Percentiles rank a stretch among this genome's conserved stretches.
These are phyloP conservation scores for Aureobasidium zeae DNA, from an alignment of 2,329 filamentous ascomycete genomes.

Conservation along the genomic window DNA sequence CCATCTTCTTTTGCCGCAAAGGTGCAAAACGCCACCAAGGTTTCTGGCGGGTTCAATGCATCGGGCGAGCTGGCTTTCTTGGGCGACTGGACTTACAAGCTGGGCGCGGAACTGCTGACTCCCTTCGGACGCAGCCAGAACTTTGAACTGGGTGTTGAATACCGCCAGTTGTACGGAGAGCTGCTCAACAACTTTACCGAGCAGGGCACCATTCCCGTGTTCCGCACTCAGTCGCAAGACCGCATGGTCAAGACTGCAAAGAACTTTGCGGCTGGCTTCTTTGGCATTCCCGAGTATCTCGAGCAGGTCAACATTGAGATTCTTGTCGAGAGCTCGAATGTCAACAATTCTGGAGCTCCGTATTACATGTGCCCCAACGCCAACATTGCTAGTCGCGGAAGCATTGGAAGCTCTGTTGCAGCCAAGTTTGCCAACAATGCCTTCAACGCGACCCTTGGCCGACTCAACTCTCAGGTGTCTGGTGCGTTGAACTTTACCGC, in stretches of 20 bases:
- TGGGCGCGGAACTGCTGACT: conserved; percentile 12
- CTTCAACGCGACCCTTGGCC: conserved; percentile 9
- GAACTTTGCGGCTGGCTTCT: conserved; percentile 14
- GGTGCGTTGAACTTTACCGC: conserved; percentile 11
- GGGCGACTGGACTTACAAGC: conserved; percentile 14
- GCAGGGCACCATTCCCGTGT: conserved; percentile 6
- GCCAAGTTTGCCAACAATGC: conserved; percentile 6
- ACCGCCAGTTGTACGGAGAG: conserved; percentile 14
- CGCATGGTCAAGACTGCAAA: conserved; percentile 14
- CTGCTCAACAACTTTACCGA: conserved; percentile 14
- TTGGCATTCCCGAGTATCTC: conserved; percentile 9
- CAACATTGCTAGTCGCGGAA: conserved; percentile 10
- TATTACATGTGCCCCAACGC: conserved; percentile 12
- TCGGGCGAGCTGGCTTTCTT: conserved; percentile 7
- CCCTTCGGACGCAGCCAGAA: conserved; percentile 12
- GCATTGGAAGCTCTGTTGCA: conserved; percentile 8
- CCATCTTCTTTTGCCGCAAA: conserved; percentile 7
- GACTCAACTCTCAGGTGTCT: conserved; percentile 11
- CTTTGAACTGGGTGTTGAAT: conserved; percentile 12
- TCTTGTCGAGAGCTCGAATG: conserved; percentile 9
- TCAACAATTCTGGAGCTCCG: conserved; percentile 11
- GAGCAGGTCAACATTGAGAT: conserved; percentile 14
- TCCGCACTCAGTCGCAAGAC: conserved; percentile 12
- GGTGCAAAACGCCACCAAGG: conserved; percentile 6
- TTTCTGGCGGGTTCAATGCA: conserved; percentile 4